Percentiles rank a stretch among this genome's conserved stretches.
Conservation (phyloP, 169 alveolate genomes). For the Eimeria brunetti region DNA sequence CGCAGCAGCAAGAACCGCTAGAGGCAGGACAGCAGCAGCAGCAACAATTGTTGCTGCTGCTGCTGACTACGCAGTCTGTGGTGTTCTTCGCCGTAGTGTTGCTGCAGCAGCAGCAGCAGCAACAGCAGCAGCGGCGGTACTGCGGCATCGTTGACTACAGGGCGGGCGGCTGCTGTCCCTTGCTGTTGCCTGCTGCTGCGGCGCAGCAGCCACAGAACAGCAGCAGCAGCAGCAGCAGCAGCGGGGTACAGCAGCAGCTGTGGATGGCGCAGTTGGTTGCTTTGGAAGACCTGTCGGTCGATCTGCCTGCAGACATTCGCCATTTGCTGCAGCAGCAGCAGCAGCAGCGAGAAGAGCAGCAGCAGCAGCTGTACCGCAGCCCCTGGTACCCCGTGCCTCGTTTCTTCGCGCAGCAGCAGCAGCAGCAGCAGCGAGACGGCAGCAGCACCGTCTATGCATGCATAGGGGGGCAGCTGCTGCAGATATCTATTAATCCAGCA, state of each 20-base stretch:
- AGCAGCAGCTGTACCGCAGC: constrained; percentile 60
- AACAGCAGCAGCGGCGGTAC: constrained; percentile 32
- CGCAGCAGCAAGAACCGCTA: constrained; percentile 21
- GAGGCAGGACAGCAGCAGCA: constrained; percentile 55
- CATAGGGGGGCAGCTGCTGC: constrained; percentile 66
- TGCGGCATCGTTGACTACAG: constrained; percentile 19
- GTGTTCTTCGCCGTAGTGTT: constrained; percentile 34
- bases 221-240: constrained; percentile 50
- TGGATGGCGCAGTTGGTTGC: constrained; percentile 61
- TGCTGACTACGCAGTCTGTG: constrained; percentile 51
- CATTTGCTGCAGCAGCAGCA: constrained; percentile 60
- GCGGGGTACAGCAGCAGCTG: constrained; percentile 60
- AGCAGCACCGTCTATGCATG: constrained; percentile 30
- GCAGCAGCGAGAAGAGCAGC: constrained; percentile 60
- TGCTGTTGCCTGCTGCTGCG: constrained; percentile 41
- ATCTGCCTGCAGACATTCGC: constrained; percentile 41
- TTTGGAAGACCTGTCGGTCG: constrained; percentile 5
- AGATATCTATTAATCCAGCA: neutral
- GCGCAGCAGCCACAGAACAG: constrained; percentile 5
- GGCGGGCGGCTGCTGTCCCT: constrained; percentile 51
- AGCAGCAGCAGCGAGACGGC: constrained; percentile 57
- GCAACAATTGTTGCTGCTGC: constrained; percentile 43
- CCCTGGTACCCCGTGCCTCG: constrained; percentile 58
- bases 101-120: constrained; percentile 70
- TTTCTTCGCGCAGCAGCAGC: constrained; percentile 64